Base-by-base conservation (phyloP, 2,329 filamentous ascomycete genomes). In the Rhinocladiella mackenziei region DNA sequence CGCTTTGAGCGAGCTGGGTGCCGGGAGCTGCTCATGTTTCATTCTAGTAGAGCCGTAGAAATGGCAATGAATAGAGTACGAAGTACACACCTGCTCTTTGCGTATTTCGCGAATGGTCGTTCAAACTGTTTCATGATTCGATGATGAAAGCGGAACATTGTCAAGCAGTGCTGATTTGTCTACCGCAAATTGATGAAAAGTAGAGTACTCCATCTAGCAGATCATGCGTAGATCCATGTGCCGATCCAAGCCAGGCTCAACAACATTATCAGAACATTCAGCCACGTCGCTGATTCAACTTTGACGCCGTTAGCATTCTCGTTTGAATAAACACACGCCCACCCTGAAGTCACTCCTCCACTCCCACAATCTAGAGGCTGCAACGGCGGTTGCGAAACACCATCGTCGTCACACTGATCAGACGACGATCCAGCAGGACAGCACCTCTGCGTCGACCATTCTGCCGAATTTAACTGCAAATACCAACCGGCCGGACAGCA, bases 321-420 rank as follows among this genome's bases (percentile, higher is more conserved):
- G 28, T 43, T 41, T 17, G 42, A 35, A 35, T 53, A 53, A 20
- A 53, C 50, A 39, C 50, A 53, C 22, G 50, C 46, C 50, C 50
- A 53, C 23, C 46, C 46, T 2, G 50, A 53, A 5, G 34, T 31
- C 6, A 39, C 39, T 17, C 45, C 50, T 15, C 39, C 42, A 22
- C 22, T 43, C 6, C 50, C 50, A 23, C 50, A 53, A 13, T 44
- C 31, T n/a, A 47, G 9, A 9, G 50, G 50, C 30, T 38, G 38
- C 28, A 47, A 10, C 13, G 50, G 50, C 6, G 50, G 31, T 22
- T 47, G 39, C 7, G 43, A 47, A 3, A 28, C 26, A 3, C 32
- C 43, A 29, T 41, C 26, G 17, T 34, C 28, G 3, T 34, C 28
- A 36, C 46, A 50, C 29, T 49, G 26, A 15, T 37, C 28, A 4